phyloP scores from a whole-genome alignment of 1,284 basidiomycete species.

The Omphalotus olearius region DNA sequence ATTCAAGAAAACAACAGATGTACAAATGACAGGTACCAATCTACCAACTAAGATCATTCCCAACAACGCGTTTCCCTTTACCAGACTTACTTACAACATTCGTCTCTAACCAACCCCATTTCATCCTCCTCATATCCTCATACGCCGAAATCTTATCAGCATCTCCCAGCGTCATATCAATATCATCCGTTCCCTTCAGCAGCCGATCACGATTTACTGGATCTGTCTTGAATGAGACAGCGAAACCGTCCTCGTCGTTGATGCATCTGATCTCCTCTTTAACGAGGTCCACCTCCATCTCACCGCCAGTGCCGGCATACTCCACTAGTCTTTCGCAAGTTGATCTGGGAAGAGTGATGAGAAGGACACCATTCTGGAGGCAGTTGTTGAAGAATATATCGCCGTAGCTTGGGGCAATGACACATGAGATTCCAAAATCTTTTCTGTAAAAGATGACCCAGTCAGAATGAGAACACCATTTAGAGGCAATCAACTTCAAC shows the following conservation, averaged over 20 bases:
- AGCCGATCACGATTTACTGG: conserved; percentile 1
- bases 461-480: background rate
- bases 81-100: too few species aligned
- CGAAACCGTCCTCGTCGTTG: background rate
- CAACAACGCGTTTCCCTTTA: background rate
- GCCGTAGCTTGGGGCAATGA: conserved; percentile 92
- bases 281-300: conserved; percentile 1
- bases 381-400: conserved; percentile 92
- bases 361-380: conserved; percentile 96
- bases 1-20: too few species aligned
- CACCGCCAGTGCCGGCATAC: background rate
- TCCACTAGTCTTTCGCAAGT: background rate
- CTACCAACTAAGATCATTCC: too few species aligned
- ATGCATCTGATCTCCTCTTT: background rate
- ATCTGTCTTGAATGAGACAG: background rate
- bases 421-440: conserved; percentile 90
- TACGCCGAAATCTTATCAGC: background rate
- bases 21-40: too few species aligned
- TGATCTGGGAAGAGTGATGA: conserved; percentile 38
- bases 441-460: conserved; percentile 47
- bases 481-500: conserved; percentile 25
- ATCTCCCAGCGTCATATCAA: conserved; percentile 1
- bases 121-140: background rate
- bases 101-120: conserved; percentile 6
- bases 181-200: conserved; percentile 2